Base-by-base conservation (phyloP, 257 asterid genomes). In the Penstemon davidsonii region DNA sequence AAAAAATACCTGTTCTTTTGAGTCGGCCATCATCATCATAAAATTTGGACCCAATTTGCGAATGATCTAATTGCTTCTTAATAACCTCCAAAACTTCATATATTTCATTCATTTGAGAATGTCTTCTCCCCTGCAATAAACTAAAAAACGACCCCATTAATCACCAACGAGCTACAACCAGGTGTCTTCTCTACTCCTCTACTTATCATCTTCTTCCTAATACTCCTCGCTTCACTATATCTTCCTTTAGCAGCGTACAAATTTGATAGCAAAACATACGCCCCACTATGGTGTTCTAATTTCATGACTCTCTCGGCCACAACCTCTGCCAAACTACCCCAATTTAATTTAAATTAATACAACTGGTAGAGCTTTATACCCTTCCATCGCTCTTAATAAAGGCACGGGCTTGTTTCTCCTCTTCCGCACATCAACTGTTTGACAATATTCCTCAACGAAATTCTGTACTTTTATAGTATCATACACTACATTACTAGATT, bases 111-210 rank as follows among this genome's bases (percentile, higher is more conserved):
- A 72, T 69, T 9, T 19, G 43, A 2, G 57, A n/a, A 15, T 83
- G 88, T 71, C 68, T 71, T 79, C 71, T 85, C 88, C 61, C 92
- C 86, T 0, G 95, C 95, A 68, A 87, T 39, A 50, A 89, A 83
- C 80, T 87, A 92, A 49, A 87, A n/a, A 68, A 80, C 92, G 40
- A 66, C 42, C 8, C 92, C 87, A 36, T 76, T 64, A 6, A 87
- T 86, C 85, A 87, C 95, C 62, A 89, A 75, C 4, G 87, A 81
- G 81, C 95, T 89, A 71, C 95, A 85, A 0, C 96, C 96, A 1
- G 92, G 96, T 8, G 75, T 72, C 83, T 89, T 89, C 63, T 83
- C 86, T 53, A 89, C 86, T 46, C 87, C 83, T 60, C 68, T 76
- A 13, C 56, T 76, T 70, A 52, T 80, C 95, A 89, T 85, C 80